phyloP scores from a whole-genome alignment of 1,284 basidiomycete species.

The Puccinia polysora region DNA sequence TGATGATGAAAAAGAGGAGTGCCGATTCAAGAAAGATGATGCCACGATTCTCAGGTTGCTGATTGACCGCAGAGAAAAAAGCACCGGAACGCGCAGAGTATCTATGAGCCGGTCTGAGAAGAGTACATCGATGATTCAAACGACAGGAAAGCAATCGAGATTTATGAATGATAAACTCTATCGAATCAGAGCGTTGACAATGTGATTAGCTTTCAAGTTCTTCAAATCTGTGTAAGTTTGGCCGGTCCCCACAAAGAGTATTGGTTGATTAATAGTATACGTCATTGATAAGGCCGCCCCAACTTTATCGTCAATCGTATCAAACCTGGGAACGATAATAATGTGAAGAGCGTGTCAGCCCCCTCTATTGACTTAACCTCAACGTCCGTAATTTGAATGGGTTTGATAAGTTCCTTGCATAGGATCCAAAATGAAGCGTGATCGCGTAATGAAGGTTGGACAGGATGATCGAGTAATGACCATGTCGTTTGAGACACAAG shows the following conservation, averaged over 20 bases:
- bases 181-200: slow-evolving; percentile 80
- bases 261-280: slow-evolving; percentile 92
- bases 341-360: background rate
- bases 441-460: too few relatives aligned
- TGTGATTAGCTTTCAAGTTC: slow-evolving; percentile 81
- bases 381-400: background rate
- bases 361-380: slow-evolving; percentile 1
- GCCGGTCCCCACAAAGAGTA: slow-evolving; percentile 82
- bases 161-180: too few relatives aligned
- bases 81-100: too few relatives aligned
- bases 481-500: too few relatives aligned
- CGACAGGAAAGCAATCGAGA: too few relatives aligned
- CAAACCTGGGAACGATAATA: slow-evolving; percentile 59
- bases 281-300: slow-evolving; percentile 95
- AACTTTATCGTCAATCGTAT: slow-evolving; percentile 92
- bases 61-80: too few relatives aligned
- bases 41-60: too few relatives aligned
- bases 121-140: too few relatives aligned
- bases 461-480: too few relatives aligned
- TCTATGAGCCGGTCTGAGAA: too few relatives aligned
- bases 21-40: too few relatives aligned
- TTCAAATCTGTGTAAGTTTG: slow-evolving; percentile 90
- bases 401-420: background rate
- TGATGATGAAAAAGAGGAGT: too few relatives aligned
- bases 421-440: background rate